Percentiles rank a stretch among this genome's conserved stretches.
phyloP scores from a whole-genome alignment of 2,329 filamentous ascomycete genomes.

The Ophiostoma sp. region DNA sequence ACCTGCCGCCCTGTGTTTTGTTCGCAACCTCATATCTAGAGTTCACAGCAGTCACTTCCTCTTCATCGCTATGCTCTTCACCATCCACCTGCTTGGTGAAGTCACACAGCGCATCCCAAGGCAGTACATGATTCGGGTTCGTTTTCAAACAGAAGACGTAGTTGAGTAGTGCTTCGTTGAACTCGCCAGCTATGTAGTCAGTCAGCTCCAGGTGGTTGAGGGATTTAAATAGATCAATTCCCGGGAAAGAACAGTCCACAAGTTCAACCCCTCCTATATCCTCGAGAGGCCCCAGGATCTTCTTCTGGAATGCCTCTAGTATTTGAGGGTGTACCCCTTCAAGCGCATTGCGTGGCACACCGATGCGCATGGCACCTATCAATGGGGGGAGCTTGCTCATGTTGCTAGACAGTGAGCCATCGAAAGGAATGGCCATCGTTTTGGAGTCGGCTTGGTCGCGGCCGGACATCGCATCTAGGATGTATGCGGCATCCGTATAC shows the following conservation, averaged over 20 bases:
- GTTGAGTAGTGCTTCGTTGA: slow-evolving; percentile 36
- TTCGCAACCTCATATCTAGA: no score
- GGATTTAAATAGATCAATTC: slow-evolving; percentile 29
- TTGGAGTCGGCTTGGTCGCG: slow-evolving; percentile 59
- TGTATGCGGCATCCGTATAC: slow-evolving; percentile 58
- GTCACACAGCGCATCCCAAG: background rate
- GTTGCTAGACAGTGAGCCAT: slow-evolving; percentile 49
- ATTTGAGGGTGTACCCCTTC: slow-evolving; percentile 26
- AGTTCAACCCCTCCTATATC: slow-evolving; percentile 41
- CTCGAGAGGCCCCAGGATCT: slow-evolving; percentile 49
- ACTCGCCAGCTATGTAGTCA: slow-evolving; percentile 44
- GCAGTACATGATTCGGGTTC: background rate
- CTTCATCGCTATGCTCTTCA: background rate
- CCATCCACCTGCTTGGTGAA: background rate
- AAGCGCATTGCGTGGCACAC: slow-evolving; percentile 57
- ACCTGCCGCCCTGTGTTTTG: background rate
- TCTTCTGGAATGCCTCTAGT: slow-evolving; percentile 48
- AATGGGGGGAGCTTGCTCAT: background rate
- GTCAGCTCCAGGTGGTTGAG: background rate
- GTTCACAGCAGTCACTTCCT: background rate
- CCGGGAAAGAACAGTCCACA: slow-evolving; percentile 40
- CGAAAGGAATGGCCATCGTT: slow-evolving; percentile 51
- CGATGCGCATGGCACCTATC: slow-evolving; percentile 47
- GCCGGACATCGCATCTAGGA: slow-evolving; percentile 59
- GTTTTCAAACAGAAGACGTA: background rate